These are phyloP conservation scores for Blastobotrys malaysiensis DNA, from an alignment of 1,139 yeast species.

Conservation along the genomic window DNA sequence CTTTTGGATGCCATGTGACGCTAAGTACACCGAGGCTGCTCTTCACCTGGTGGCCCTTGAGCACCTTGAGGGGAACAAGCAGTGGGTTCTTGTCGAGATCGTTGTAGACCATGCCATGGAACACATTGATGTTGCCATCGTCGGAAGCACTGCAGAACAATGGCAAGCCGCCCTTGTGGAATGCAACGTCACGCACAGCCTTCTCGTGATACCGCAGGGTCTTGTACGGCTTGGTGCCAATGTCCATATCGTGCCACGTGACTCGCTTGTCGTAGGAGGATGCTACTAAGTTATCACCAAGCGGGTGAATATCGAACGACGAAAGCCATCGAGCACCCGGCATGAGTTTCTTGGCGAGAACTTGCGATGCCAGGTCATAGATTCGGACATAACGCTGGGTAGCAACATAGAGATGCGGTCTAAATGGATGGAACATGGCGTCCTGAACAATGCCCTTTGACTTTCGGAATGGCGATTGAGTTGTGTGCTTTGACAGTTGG, in stretches of 20 bases:
- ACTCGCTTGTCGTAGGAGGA: slow-evolving; percentile 93
- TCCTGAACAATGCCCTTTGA: slow-evolving; percentile 93
- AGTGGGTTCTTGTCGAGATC: slow-evolving; percentile 94
- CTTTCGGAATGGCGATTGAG: slow-evolving; percentile 96
- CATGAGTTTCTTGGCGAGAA: slow-evolving; percentile 70
- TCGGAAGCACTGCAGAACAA: slow-evolving; percentile 95
- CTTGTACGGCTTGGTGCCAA: slow-evolving; percentile 86
- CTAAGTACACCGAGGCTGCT: slow-evolving; percentile 86
- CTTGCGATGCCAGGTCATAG: slow-evolving; percentile 85
- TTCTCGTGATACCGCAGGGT: slow-evolving; percentile 90
- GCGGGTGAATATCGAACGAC: slow-evolving; percentile 86
- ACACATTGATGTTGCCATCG: slow-evolving; percentile 87
- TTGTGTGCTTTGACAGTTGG: slow-evolving; percentile 86
- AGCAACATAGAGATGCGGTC: slow-evolving; percentile 90
- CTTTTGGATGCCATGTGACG: slow-evolving; percentile 94
- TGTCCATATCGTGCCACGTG: slow-evolving; percentile 94
- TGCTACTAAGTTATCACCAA: slow-evolving; percentile 91
- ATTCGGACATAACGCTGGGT: slow-evolving; percentile 89
- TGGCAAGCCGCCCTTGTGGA: slow-evolving; percentile 82
- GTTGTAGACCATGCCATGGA: slow-evolving; percentile 96
- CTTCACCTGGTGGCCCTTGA: slow-evolving; percentile 83
- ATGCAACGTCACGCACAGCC: slow-evolving; percentile 84
- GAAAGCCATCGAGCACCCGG: slow-evolving; percentile 98
- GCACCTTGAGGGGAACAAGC: slow-evolving; percentile 90
- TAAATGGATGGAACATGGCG: slow-evolving; percentile 94